These are phyloP conservation scores for Pleomassaria siparia DNA, from an alignment of 2,329 filamentous ascomycete genomes.

Conservation along the genomic window DNA sequence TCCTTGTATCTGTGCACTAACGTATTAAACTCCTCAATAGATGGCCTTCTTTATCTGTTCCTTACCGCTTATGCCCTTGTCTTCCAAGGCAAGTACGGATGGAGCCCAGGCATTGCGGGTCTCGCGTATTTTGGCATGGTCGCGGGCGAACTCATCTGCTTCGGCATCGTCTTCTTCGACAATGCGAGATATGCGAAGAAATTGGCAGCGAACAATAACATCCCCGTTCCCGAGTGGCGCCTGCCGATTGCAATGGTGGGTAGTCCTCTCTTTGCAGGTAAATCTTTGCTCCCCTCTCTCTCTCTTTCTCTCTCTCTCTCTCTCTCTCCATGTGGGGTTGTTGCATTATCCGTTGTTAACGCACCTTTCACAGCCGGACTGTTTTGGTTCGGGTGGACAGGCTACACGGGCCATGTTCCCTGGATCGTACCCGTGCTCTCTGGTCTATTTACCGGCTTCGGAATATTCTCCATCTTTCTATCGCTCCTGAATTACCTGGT, in stretches of 20 bases:
- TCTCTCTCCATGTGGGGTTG: too few relatives aligned
- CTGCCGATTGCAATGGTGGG: conserved; percentile 57
- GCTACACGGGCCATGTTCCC: conserved; percentile 46
- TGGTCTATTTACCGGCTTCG: conserved; percentile 59
- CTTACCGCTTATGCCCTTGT: conserved; percentile 82
- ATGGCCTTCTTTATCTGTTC: conserved; percentile 80
- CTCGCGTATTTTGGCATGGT: conserved; percentile 88
- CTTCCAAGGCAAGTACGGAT: conserved; percentile 70
- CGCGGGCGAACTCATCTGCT: conserved; percentile 68
- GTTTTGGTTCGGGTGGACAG: conserved; percentile 46
- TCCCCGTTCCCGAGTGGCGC: conserved; percentile 61
- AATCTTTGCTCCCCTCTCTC: conserved; percentile 4
- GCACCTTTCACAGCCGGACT: conserved; percentile 23
- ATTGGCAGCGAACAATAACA: conserved; percentile 49
- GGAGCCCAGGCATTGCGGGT: conserved; percentile 69
- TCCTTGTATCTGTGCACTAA: not conserved
- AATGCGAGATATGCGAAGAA: conserved; percentile 64
- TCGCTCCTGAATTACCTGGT: conserved; percentile 61
- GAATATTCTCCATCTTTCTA: conserved; percentile 60
- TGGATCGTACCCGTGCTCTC: conserved; percentile 45
- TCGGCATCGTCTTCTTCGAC: conserved; percentile 61
- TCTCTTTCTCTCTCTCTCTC: not conserved
- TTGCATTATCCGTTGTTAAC: not conserved
- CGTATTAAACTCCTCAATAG: conserved; percentile 46
- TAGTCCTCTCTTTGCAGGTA: conserved; percentile 47